Percentiles rank a stretch among this genome's conserved stretches.
Conservation (phyloP, 306 rosid genomes). For the Malus fusca region DNA sequence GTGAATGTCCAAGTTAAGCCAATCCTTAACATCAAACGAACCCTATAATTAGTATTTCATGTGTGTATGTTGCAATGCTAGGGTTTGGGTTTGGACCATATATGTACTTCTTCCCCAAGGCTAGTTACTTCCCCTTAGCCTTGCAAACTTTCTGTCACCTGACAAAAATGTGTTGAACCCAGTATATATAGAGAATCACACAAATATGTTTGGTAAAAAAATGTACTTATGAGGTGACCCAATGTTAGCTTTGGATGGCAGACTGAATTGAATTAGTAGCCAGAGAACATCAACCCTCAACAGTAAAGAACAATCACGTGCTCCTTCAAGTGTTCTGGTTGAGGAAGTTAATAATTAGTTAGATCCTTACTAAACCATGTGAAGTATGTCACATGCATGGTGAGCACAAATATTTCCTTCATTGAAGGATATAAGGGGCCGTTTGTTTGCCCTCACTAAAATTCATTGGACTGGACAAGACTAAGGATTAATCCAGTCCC, state of each 20-base stretch:
- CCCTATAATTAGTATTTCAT: not conserved
- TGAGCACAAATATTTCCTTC: not conserved
- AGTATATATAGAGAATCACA: not conserved
- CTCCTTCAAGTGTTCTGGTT: not conserved
- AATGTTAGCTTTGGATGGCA: not conserved
- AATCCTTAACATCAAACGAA: not conserved
- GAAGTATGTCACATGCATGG: not conserved
- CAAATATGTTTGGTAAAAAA: constrained; percentile 1
- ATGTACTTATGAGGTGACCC: constrained; percentile 4
- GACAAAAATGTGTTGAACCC: not conserved
- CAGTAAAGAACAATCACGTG: not conserved
- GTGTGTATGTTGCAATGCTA: too few relatives aligned
- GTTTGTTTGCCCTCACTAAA: too few relatives aligned
- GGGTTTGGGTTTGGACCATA: too few relatives aligned
- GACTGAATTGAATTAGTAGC: not conserved
- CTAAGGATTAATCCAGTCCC: too few relatives aligned
- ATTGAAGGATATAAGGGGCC: too few relatives aligned
- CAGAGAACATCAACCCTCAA: not conserved
- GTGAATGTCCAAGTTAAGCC: not conserved
- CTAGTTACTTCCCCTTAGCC: not conserved
- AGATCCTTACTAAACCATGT: not conserved
- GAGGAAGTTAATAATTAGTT: too few relatives aligned
- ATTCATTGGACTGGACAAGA: too few relatives aligned
- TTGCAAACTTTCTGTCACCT: not conserved
- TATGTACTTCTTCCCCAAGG: too few relatives aligned